These are phyloP conservation scores for Pleurotus tuoliensis DNA, from an alignment of 768 basidiomycete genomes.

Conservation along the genomic window DNA sequence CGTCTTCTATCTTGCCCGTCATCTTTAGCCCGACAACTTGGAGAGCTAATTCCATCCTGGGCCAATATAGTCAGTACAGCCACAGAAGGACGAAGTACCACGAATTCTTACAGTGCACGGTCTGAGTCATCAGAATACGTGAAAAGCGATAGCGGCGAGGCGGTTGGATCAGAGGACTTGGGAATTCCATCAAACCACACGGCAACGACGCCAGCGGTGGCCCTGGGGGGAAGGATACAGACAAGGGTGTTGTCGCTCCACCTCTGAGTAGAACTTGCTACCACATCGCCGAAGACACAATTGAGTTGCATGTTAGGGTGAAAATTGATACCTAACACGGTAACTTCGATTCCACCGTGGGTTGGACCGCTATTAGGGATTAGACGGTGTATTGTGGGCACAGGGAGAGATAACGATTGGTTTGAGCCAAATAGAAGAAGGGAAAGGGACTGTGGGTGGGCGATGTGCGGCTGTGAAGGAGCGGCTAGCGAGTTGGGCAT, in stretches of 20 bases:
- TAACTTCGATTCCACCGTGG: slow-evolving; percentile 92
- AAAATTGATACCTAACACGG: slow-evolving; percentile 89
- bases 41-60: slow-evolving; percentile 90
- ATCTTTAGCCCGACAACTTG: slow-evolving; percentile 96
- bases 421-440: slow-evolving; percentile 62
- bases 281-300: slow-evolving; percentile 82
- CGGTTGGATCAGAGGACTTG: slow-evolving; percentile 50
- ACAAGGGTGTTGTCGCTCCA: slow-evolving; percentile 95
- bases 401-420: slow-evolving; percentile 43
- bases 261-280: slow-evolving; percentile 79
- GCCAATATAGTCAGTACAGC: slow-evolving; percentile 12
- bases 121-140: slow-evolving; percentile 92
- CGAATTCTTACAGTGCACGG: slow-evolving; percentile 67
- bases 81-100: slow-evolving; percentile 5
- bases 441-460: slow-evolving; percentile 42
- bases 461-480: slow-evolving; percentile 6
- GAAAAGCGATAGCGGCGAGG: slow-evolving; percentile 61
- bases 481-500: background rate
- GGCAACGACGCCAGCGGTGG: slow-evolving; percentile 78
- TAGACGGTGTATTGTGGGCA: slow-evolving; percentile 78
- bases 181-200: slow-evolving; percentile 83
- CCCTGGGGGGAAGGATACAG: slow-evolving; percentile 82
- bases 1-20: slow-evolving; percentile 93
- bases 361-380: slow-evolving; percentile 85
- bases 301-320: slow-evolving; percentile 65